Base-by-base conservation (phyloP, 306 rosid species). In the Cyclanthera cordifolia region DNA sequence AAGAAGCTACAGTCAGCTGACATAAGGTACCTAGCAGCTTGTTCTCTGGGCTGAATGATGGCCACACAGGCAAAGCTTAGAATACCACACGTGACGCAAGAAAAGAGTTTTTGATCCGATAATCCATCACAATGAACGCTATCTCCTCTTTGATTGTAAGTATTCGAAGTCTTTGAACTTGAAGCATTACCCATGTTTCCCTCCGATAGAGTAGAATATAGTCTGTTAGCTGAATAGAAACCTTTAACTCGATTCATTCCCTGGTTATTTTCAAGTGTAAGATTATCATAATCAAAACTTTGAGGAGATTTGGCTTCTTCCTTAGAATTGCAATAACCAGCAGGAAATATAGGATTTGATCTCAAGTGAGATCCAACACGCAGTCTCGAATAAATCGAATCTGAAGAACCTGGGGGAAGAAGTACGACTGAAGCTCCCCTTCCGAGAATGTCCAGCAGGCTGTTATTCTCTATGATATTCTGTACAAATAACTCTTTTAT, bases 51-150 rank as follows among this genome's bases (percentile, higher is more conserved):
- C 79, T 85, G 96, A 75, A 94, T 75, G 76, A 94, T 75, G 65
- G 99, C 99, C 43, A 88, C 91, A 74, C 99, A 94, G 32, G 95
- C 84, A 83, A 94, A 94, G 86, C 94, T 81, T 77, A 94, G 78
- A 77, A 90, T 84, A 59, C 99, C 99, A 78, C 99, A 94, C 2
- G 97, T 88, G 73, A 90, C 99, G 50, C 99, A 94, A 24, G 99
- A 90, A 83, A 94, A 90, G 37, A 94, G 76, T 80, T 95, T 86
- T 80, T 94, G 94, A 52, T 94, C 94, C 52, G 99, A 85, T 69
- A 88, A 71, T 43, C 87, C 88, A 76, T 88, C 86, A 54, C 70
- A 77, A 28, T 84, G 83, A 53, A 53, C 56, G 53, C 78, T 79
- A 70, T 71, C 72, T 68, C 82, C 84, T 55, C 73, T 69, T 73